Conservation (phyloP, 352 stramenopile species). For the Lagenidium sp. region DNA sequence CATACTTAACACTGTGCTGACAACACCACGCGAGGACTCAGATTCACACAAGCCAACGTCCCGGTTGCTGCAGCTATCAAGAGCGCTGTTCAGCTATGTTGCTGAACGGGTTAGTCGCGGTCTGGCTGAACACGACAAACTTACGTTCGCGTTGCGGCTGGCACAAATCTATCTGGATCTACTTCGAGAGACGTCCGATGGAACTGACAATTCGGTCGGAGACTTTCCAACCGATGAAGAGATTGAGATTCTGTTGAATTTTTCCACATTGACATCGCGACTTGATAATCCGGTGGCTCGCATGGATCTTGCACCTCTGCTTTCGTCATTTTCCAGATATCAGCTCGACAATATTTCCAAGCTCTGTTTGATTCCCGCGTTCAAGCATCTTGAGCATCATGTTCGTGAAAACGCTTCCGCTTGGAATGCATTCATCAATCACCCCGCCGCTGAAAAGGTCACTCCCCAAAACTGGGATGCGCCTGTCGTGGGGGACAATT, state of each 20-base stretch:
- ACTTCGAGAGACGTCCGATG: constrained; percentile 50
- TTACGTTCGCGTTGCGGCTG: constrained; percentile 97
- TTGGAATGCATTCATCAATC: constrained; percentile 81
- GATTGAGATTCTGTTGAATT: constrained; percentile 60
- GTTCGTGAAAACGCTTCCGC: constrained; percentile 41
- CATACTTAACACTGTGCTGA: constrained; percentile 92
- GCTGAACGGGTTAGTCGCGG: constrained; percentile 90
- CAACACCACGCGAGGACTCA: constrained; percentile 13
- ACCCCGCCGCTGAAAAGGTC: constrained; percentile 58
- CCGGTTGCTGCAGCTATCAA: constrained; percentile 62
- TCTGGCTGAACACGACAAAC: constrained; percentile 95
- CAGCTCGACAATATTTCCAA: constrained; percentile 86
- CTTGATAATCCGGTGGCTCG: constrained; percentile 24
- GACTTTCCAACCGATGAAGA: constrained; percentile 68
- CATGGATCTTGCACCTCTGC: constrained; percentile 34
- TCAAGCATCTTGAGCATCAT: constrained; percentile 71
- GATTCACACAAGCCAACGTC: constrained; percentile 10
- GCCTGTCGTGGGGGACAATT: constrained; percentile 17
- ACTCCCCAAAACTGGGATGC: constrained; percentile 62
- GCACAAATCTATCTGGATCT: constrained; percentile 89
- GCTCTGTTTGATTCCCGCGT: constrained; percentile 59
- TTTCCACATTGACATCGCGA: constrained; percentile 35
- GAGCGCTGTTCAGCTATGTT: constrained; percentile 88
- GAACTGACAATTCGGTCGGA: constrained; percentile 20
- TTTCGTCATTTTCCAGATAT: constrained; percentile 44